phyloP scores from a whole-genome alignment of 2,329 filamentous ascomycete genomes.

The Colletotrichum musae region DNA sequence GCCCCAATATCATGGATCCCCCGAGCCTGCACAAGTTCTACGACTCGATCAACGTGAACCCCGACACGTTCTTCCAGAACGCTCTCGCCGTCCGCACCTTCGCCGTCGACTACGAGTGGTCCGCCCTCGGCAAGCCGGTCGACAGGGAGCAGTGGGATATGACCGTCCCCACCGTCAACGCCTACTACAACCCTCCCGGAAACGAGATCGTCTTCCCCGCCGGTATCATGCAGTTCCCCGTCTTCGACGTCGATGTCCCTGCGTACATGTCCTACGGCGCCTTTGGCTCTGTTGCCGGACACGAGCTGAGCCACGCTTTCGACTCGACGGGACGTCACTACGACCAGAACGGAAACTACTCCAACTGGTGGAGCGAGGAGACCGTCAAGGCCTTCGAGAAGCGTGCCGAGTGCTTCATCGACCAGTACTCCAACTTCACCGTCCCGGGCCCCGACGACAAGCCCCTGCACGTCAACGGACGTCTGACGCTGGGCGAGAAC shows the following conservation, averaged over 20 bases:
- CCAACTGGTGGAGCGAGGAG: constrained; percentile 75
- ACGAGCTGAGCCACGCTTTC: constrained; percentile 80
- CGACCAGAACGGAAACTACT: constrained; percentile 75
- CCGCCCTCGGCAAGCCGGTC: constrained; percentile 70
- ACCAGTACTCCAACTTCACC: constrained; percentile 76
- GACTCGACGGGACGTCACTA: constrained; percentile 76
- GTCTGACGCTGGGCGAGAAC: constrained; percentile 77
- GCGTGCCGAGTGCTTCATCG: constrained; percentile 74
- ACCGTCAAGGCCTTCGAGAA: constrained; percentile 72
- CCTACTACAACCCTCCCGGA: constrained; percentile 74
- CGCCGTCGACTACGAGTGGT: constrained; percentile 66
- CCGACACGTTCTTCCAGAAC: constrained; percentile 71
- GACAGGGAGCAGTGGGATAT: constrained; percentile 74
- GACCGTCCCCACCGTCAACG: constrained; percentile 74
- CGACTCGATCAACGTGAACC: constrained; percentile 63
- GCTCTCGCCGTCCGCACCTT: constrained; percentile 65
- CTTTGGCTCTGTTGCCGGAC: constrained; percentile 76
- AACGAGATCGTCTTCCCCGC: constrained; percentile 80
- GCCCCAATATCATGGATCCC: constrained; percentile 74
- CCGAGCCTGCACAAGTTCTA: constrained; percentile 71
- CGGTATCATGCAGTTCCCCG: constrained; percentile 78
- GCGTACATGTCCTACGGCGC: constrained; percentile 78
- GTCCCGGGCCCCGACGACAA: constrained; percentile 70
- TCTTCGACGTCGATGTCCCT: constrained; percentile 75
- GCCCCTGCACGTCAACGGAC: constrained; percentile 73